A percentile compares a stretch with the other conserved stretches of the same genome.
These are phyloP conservation scores for Phallus indusiatus DNA, from an alignment of 768 basidiomycete genomes.

Conservation along the genomic window DNA sequence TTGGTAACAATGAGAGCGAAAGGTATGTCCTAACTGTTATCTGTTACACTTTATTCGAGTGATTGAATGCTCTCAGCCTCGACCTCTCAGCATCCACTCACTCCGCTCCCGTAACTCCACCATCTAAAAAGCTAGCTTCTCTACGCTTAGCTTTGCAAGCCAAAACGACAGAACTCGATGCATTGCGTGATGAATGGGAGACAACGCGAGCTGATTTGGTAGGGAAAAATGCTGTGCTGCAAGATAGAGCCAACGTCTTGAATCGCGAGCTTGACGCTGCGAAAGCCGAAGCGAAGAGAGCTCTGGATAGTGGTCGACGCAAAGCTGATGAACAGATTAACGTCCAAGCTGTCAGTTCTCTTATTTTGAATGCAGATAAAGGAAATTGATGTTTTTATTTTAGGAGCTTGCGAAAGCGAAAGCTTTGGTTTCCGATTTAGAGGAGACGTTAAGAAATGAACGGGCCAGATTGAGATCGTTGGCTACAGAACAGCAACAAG, in stretches of 20 bases:
- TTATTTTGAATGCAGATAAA: background rate
- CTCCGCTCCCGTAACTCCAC: constrained; percentile 57
- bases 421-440: constrained; percentile 55
- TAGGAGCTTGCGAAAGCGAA: constrained; percentile 70
- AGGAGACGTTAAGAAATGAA: constrained; percentile 62
- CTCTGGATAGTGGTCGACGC: constrained; percentile 39
- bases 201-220: constrained; percentile 53
- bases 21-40: constrained; percentile 32
- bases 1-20: constrained; percentile 35
- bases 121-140: constrained; percentile 56
- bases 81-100: constrained; percentile 34
- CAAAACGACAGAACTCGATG: constrained; percentile 54
- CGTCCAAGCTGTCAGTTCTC: constrained; percentile 42
- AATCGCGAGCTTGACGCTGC: constrained; percentile 48
- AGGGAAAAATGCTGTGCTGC: constrained; percentile 64
- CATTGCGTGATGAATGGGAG: constrained; percentile 62
- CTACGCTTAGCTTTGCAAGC: constrained; percentile 48
- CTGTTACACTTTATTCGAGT: background rate
- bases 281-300: constrained; percentile 48
- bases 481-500: constrained; percentile 50
- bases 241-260: constrained; percentile 60
- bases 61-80: constrained; percentile 1
- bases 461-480: constrained; percentile 55
- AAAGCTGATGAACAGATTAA: constrained; percentile 29
- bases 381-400: constrained; percentile 6